These are phyloP conservation scores for Fusarium newnesense DNA, from an alignment of 2,329 filamentous ascomycete species.

Conservation along the genomic window DNA sequence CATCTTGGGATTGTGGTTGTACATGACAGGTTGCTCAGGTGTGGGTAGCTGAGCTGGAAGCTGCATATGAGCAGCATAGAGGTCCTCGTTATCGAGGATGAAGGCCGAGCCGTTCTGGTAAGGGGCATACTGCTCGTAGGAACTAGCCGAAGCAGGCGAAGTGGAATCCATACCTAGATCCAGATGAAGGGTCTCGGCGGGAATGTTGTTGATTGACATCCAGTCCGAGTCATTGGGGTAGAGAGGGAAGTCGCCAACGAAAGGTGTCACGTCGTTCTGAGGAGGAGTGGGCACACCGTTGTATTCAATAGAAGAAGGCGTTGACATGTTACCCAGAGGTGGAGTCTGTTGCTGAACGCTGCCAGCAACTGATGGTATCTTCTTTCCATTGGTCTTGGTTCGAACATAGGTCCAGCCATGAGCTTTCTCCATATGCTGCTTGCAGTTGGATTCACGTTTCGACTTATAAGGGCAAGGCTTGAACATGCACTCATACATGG, in stretches of 20 bases:
- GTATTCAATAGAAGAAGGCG: conserved; percentile 65
- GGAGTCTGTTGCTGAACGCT: conserved; percentile 65
- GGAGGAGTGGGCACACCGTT: conserved; percentile 68
- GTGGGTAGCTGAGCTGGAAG: conserved; percentile 61
- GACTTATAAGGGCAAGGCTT: conserved; percentile 91
- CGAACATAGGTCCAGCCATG: conserved; percentile 92
- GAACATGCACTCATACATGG: conserved; percentile 85
- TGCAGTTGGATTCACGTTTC: conserved; percentile 96
- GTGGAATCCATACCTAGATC: conserved; percentile 52
- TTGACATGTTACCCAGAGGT: conserved; percentile 69
- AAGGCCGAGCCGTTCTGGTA: conserved; percentile 72
- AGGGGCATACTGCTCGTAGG: conserved; percentile 65
- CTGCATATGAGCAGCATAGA: conserved; percentile 68
- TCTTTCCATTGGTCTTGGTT: conserved; percentile 90
- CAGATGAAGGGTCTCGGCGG: conserved; percentile 52
- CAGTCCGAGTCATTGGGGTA: conserved; percentile 62
- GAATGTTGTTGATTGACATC: conserved; percentile 47
- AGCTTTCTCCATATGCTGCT: conserved; percentile 98
- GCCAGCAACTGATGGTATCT: conserved; percentile 55
- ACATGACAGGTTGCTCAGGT: conserved; percentile 51
- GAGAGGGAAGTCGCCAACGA: conserved; percentile 58
- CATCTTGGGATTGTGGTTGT: conserved; percentile 52
- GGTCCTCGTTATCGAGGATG: conserved; percentile 68
- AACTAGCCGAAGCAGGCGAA: conserved; percentile 52
- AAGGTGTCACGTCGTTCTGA: conserved; percentile 55